Percentiles rank a stretch among this genome's conserved stretches.
Conservation (phyloP, 2,329 filamentous ascomycete genomes). For the Aspergillus glaucus region DNA sequence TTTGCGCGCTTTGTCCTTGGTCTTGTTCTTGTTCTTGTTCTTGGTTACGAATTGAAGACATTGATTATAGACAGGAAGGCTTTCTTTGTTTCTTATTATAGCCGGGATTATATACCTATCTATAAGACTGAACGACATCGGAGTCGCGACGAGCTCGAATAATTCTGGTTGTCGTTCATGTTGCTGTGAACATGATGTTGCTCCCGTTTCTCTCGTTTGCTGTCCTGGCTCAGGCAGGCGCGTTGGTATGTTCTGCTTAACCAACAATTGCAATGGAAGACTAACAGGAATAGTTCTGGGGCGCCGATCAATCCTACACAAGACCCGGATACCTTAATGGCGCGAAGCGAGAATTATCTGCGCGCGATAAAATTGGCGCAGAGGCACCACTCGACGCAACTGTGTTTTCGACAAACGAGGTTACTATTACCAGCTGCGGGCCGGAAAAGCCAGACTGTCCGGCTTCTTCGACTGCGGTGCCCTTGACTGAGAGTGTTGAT, state of each 20-base stretch:
- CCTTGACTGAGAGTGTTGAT: too few species aligned
- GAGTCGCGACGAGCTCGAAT: slow-evolving; percentile 1
- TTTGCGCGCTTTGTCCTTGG: too few species aligned
- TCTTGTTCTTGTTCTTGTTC: too few species aligned
- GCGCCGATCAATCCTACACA: not conserved
- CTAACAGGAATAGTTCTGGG: not conserved
- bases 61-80: too few species aligned
- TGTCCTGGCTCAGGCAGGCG: slow-evolving; percentile 3
- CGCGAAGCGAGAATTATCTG: too few species aligned
- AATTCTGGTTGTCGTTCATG: slow-evolving; percentile 41
- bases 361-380: too few species aligned
- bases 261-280: not conserved
- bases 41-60: too few species aligned
- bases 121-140: too few species aligned
- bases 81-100: too few species aligned
- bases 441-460: not conserved
- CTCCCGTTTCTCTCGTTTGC: slow-evolving; percentile 1
- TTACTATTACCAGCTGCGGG: slow-evolving; percentile 3
- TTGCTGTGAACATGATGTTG: slow-evolving; percentile 47
- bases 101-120: too few species aligned
- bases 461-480: too few species aligned
- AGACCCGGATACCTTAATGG: not conserved
- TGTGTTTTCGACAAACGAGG: not conserved
- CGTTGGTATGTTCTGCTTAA: not conserved
- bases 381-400: slow-evolving; percentile 7